These are phyloP conservation scores for Calycina marina DNA, from an alignment of 2,329 filamentous ascomycete species.

Conservation along the genomic window DNA sequence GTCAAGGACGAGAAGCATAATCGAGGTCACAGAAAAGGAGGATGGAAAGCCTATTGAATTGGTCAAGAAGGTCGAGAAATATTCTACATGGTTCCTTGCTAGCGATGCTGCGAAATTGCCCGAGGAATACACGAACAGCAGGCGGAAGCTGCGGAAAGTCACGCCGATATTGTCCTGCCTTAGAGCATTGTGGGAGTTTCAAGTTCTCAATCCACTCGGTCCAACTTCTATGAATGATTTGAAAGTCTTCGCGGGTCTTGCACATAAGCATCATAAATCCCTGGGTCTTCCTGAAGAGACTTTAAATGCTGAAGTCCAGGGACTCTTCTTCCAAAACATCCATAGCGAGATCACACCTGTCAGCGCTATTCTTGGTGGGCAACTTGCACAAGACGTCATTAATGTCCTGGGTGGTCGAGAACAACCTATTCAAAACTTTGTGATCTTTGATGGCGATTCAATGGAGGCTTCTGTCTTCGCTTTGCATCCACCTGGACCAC, in stretches of 20 bases:
- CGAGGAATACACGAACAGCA: constrained; percentile 52
- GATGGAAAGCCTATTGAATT: constrained; percentile 62
- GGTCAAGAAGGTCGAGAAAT: constrained; percentile 82
- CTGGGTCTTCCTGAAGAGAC: constrained; percentile 55
- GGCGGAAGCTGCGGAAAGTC: constrained; percentile 59
- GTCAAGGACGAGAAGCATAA: constrained; percentile 61
- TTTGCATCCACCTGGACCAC: constrained; percentile 53
- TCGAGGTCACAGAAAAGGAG: constrained; percentile 56
- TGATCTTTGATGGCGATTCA: constrained; percentile 76
- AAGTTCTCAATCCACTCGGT: constrained; percentile 41
- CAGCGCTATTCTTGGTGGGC: constrained; percentile 75
- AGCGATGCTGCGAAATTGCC: constrained; percentile 61
- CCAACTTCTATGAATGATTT: constrained; percentile 50
- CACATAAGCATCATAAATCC: constrained; percentile 63
- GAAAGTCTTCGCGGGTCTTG: constrained; percentile 60
- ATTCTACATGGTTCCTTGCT: constrained; percentile 76
- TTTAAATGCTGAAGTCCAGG: constrained; percentile 55
- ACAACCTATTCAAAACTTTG: constrained; percentile 90
- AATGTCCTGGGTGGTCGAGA: constrained; percentile 84
- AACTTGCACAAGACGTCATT: constrained; percentile 91
- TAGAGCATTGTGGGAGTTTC: constrained; percentile 81
- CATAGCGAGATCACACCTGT: constrained; percentile 75
- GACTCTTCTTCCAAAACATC: constrained; percentile 76
- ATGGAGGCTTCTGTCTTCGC: constrained; percentile 70
- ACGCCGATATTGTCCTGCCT: constrained; percentile 74